Evolutionary conservation across 2,329 filamentous ascomycete genomes (phyloP), one percentile per base, ranked within the genome.

Genomic region (Rutstroemia sp.): DNA sequence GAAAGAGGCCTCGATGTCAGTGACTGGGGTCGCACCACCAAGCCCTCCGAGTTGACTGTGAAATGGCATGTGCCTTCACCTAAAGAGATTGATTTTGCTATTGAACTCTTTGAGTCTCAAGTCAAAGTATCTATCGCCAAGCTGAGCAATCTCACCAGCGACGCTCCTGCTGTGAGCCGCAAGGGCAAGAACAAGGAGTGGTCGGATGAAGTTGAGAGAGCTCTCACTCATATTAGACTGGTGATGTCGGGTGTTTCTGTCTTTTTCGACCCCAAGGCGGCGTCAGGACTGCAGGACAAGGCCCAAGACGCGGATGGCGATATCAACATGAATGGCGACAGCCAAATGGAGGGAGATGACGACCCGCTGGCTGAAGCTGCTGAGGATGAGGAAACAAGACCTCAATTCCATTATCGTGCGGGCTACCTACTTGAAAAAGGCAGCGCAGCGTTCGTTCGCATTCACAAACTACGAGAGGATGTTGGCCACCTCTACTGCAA

Each of bases 151-250:
- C 79, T 99, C n/a, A 95, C 90, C 67, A 86, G 88, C 60, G 85
- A 90, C 47, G 81, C 87, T 38, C 87, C 91, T 1, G 86, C 85
- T 2, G 86, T 97, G 53, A 95, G 91, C 71, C 83, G 92, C 56
- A 92, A 92, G 63, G 94, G 94, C 39, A 96, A 92, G 70, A 95
- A 95, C 64, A 99, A 97, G 72, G 92, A 96, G 66, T 99, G 94
- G 94, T 96, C 92, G 0, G 94, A 99, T 70, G 95, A 99, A 70
- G 87, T 97, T 27, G 92, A 91, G 2, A 79, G 94, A 55, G 90
- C 96, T 63, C 79, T 99, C 56, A 89, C 92, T 12, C 85, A 96
- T 52, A 77, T 99, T 14, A 81, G 92, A 30, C 79, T 99, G n/a
- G 83, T 96, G 46, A 83, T 95, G 25, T 95, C 92, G 3, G 94